Percentiles rank a stretch among this genome's conserved stretches.
Conservation (phyloP, 495 filamentous ascomycete genomes). For the Aspergillus mulundensis region DNA sequence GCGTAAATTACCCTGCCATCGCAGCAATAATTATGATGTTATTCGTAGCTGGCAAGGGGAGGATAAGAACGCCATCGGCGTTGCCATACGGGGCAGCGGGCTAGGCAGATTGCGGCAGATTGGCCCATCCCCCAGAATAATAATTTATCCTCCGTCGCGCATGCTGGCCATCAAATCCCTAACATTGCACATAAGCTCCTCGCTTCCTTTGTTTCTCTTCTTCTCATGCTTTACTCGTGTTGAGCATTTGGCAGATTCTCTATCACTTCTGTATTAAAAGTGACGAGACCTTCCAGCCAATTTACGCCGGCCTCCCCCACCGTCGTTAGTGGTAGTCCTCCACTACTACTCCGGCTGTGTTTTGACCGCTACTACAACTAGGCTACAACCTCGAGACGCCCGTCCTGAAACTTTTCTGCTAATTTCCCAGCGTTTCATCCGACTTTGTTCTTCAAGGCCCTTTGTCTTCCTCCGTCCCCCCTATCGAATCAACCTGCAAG, state of each 20-base stretch:
- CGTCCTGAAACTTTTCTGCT: constrained; percentile 25
- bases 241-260: neutral
- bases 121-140: constrained; percentile 6
- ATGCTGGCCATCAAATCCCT: constrained; percentile 8
- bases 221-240: neutral
- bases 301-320: constrained; percentile 16
- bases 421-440: constrained; percentile 28
- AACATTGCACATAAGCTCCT: constrained; percentile 8
- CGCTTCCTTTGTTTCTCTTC: neutral
- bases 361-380: constrained; percentile 30
- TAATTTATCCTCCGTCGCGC: constrained; percentile 9
- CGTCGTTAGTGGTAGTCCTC: constrained; percentile 15
- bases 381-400: constrained; percentile 18
- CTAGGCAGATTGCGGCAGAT: too few species aligned
- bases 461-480: constrained; percentile 10
- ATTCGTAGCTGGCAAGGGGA: neutral
- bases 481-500: constrained; percentile 12
- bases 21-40: neutral
- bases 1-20: neutral
- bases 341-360: constrained; percentile 21
- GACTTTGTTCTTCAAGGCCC: constrained; percentile 4
- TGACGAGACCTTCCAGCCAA: constrained; percentile 16
- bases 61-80: constrained; percentile 2
- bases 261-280: neutral
- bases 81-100: constrained; percentile 12